These are phyloP conservation scores for Eudorina sp. DNA, from an alignment of 139 green algal species.

Conservation along the genomic window DNA sequence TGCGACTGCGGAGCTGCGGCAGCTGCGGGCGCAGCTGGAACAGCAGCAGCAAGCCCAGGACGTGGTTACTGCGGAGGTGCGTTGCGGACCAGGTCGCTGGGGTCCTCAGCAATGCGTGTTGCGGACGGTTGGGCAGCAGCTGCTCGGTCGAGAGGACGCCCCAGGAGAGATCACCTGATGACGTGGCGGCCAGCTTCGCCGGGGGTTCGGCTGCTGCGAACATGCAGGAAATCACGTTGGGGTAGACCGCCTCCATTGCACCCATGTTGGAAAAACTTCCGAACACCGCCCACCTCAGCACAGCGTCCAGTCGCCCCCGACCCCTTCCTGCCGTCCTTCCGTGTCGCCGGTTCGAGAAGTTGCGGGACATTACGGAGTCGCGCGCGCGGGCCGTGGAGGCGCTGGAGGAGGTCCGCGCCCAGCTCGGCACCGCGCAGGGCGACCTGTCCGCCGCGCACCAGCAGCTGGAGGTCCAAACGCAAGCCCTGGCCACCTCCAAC, in stretches of 20 bases:
- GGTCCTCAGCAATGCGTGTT: not conserved
- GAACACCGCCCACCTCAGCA: no score
- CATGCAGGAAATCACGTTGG: no score
- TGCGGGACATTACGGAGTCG: not conserved
- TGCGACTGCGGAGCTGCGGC: not conserved
- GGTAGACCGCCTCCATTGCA: no score
- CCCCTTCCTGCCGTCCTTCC: no score
- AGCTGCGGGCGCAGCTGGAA: not conserved
- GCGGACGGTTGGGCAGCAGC: no score
- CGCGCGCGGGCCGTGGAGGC: not conserved
- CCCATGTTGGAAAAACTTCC: no score
- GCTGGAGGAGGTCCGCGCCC: not conserved
- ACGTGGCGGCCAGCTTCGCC: no score
- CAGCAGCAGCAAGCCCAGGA: constrained; percentile 7
- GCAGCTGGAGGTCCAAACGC: not conserved
- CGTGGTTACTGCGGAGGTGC: not conserved
- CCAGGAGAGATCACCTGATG: no score
- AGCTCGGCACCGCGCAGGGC: not conserved
- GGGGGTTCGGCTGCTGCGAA: no score
- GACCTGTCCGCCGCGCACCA: not conserved
- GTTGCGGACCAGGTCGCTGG: not conserved
- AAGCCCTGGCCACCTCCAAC: not conserved
- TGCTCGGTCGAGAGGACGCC: no score
- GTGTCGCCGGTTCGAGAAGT: no score
- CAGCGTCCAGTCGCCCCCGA: no score